Base-by-base conservation (phyloP, 1,284 basidiomycete species). In the Cronartium quercuum region DNA sequence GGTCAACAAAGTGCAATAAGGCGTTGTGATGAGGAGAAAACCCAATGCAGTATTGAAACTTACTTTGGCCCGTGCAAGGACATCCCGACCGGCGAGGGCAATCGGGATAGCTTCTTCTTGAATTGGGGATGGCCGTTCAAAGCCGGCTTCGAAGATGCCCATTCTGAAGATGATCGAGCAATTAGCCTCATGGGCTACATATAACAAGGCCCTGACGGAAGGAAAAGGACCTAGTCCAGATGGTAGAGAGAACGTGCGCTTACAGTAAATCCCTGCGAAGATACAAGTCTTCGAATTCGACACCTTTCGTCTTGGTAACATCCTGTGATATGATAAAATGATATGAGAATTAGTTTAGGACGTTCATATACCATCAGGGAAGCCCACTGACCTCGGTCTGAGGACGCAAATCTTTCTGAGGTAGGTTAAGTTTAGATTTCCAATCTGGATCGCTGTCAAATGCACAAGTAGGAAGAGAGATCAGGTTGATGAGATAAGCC, bases 121-220 rank as follows among this genome's bases (percentile, higher is more conserved):
- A 82, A 98, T 98, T 67, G 95, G 96, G 35, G 91, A 94, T 29
- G 96, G 95, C 79, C 87, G 88, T 83, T 98, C 96, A 82, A 98
- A 98, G 74, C 94, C 94, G 78, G 93, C 94, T 85, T 95, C 92
- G 80, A 94, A 96, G 81, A 96, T 94, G 76, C 91, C 91, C 91
- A 92, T 92, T 29, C 69, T 73, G 42, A 92, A 85, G 76, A 91
- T 86, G 82, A 91, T n/a, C 42, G 34, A 15, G 18, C n/a, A 3
- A 35, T 75, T 2, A 68, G 68, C 66, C 68, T 77, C 88, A 87
- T 78, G 91, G 85, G 78, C n/a, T 41, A 37, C 29, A 29, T 2
- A 29, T 1, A 29, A 70, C 68, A 62, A 12, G 21, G 62, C 55
- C 24, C n/a, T 13, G 13, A 21, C 57, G 13, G 12, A 29, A 29